These are phyloP conservation scores for Ustilago loliicola DNA, from an alignment of 1,284 basidiomycete genomes.

Conservation along the genomic window DNA sequence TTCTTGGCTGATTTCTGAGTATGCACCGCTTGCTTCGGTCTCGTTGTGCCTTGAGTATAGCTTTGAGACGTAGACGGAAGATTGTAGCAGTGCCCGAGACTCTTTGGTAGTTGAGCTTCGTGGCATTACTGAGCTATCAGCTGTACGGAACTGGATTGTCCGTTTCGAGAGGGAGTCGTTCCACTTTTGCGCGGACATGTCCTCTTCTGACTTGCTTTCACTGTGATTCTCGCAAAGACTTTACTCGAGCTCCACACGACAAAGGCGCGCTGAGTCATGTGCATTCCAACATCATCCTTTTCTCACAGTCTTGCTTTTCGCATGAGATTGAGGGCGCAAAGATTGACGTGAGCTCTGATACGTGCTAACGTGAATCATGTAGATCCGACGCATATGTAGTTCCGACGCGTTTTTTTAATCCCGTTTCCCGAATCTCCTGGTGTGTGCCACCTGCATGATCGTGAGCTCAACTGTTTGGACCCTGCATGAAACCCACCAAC, in stretches of 20 bases:
- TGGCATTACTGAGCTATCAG: neutral
- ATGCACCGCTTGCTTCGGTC: no score
- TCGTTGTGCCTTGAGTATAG: no score
- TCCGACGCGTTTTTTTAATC: no score
- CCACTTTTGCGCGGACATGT: neutral
- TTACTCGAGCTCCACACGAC: conserved; percentile 18
- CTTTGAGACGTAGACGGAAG: no score
- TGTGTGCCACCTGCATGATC: no score
- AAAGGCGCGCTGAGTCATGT: conserved; percentile 21
- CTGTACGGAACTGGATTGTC: neutral
- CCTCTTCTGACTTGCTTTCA: neutral
- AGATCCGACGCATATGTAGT: no score
- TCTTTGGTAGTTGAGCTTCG: neutral
- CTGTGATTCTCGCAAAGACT: neutral
- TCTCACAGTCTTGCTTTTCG: neutral
- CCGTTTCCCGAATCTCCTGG: no score
- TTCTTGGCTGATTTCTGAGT: no score
- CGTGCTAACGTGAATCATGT: no score
- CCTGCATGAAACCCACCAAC: no score
- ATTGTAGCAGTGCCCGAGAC: no score
- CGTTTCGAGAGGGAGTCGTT: neutral
- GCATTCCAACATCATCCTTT: conserved; percentile 3
- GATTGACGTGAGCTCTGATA: neutral
- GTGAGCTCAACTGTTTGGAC: no score
- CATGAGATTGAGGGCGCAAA: neutral